A percentile compares a stretch with the other conserved stretches of the same genome.
phyloP scores from a whole-genome alignment of 495 filamentous ascomycete genomes.

The Tuber melanosporum region DNA sequence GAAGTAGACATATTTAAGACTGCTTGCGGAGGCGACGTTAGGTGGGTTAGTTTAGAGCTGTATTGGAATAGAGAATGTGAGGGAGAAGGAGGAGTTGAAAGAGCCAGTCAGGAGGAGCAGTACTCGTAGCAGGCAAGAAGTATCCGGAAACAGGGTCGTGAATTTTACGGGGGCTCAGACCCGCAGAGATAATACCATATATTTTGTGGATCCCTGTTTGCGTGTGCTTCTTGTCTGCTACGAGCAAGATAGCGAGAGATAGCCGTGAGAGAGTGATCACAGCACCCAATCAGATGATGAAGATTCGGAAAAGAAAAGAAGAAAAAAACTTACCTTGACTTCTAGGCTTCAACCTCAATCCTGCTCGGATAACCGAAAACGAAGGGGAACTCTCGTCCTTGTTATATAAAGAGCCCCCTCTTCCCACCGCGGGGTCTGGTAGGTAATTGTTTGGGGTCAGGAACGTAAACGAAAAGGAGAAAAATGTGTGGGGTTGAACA shows the following conservation, averaged over 20 bases:
- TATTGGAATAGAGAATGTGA: slow-evolving; percentile 7
- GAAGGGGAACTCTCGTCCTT: not conserved
- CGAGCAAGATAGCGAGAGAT: not conserved
- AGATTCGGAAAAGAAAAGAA: not conserved
- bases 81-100: not conserved
- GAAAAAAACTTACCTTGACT: not conserved
- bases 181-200: not conserved
- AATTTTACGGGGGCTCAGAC: not conserved
- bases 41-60: not conserved
- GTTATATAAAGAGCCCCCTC: not conserved
- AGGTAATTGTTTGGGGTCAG: not conserved
- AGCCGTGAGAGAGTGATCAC: not conserved
- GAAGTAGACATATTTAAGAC: slow-evolving; percentile 51
- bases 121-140: not conserved
- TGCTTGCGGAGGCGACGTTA: not conserved
- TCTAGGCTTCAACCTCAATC: not conserved
- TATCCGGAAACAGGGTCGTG: not conserved
- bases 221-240: not conserved
- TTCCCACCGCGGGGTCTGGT: not conserved
- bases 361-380: not conserved
- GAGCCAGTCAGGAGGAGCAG: not conserved
- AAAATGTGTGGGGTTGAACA: not conserved
- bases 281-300: not conserved
- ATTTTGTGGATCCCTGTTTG: not conserved
- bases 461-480: not conserved